Percentiles rank a stretch among this genome's conserved stretches.
Evolutionary conservation across 768 basidiomycete genomes (phyloP).

Genomic region (Obba rivulosa): DNA sequence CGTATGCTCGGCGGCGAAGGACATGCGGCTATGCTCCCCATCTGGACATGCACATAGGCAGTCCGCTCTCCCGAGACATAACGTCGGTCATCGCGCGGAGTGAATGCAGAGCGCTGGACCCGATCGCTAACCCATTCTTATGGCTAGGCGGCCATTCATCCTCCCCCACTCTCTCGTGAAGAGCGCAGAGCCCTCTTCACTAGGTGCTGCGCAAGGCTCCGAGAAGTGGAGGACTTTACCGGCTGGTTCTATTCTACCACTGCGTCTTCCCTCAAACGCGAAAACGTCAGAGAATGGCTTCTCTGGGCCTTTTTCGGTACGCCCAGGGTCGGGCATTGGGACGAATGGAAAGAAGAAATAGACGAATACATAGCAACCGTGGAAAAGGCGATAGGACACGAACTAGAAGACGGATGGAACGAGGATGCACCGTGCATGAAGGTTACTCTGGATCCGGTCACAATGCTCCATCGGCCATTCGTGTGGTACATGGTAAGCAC

Average conservation of each 20-base stretch:
- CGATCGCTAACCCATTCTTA: too few species aligned
- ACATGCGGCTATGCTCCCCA: neutral
- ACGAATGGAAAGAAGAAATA: slow-evolving; percentile 48
- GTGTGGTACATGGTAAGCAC: slow-evolving; percentile 57
- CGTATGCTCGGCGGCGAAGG: too few species aligned
- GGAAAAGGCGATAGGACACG: slow-evolving; percentile 35
- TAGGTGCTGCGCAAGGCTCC: slow-evolving; percentile 34
- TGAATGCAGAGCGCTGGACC: too few species aligned
- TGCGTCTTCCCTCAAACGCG: slow-evolving; percentile 28
- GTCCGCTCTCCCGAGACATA: too few species aligned
- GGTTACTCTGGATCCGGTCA: slow-evolving; percentile 53
- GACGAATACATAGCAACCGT: slow-evolving; percentile 38
- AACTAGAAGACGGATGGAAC: slow-evolving; percentile 37
- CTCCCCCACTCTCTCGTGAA: slow-evolving; percentile 33
- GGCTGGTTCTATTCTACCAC: slow-evolving; percentile 49
- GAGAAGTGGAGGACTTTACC: slow-evolving; percentile 14
- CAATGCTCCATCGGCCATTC: slow-evolving; percentile 49
- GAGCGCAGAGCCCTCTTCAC: slow-evolving; percentile 44
- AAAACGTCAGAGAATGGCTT: slow-evolving; percentile 57
- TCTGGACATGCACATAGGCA: too few species aligned
- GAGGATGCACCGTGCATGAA: slow-evolving; percentile 40
- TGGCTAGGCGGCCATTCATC: slow-evolving; percentile 25
- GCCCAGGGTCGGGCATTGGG: slow-evolving; percentile 22
- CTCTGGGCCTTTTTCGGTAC: slow-evolving; percentile 57
- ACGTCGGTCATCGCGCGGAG: too few species aligned